Evolutionary conservation across 164 flowering plant genomes (phyloP).

Genomic region (grape (Vitis vinifera)): DNA sequence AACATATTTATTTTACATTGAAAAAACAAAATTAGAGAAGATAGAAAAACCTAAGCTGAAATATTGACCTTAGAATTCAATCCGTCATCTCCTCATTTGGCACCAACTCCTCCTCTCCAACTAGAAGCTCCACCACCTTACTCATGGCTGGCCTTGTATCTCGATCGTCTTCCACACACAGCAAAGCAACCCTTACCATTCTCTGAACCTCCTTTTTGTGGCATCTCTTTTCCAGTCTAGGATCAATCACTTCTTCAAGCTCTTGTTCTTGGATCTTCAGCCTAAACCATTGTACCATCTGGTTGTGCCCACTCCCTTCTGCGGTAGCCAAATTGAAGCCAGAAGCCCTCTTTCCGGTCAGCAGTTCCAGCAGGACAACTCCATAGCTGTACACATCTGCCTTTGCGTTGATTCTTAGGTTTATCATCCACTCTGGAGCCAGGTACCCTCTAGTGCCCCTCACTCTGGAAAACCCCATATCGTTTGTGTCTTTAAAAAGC

Average conservation of each 20-base stretch:
- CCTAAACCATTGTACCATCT: neutral
- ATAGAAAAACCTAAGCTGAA: too few species aligned
- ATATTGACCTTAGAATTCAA: too few species aligned
- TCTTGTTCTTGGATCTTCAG: neutral
- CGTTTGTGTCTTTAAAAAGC: neutral
- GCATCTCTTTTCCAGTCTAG: too few species aligned
- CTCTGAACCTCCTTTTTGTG: too few species aligned
- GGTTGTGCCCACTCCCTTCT: neutral
- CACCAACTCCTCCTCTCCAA: too few species aligned
- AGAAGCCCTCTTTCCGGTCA: slow-evolving; percentile 6
- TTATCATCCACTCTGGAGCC: slow-evolving; percentile 21
- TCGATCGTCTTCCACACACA: neutral
- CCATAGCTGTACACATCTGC: slow-evolving; percentile 28
- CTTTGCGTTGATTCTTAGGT: slow-evolving; percentile 16
- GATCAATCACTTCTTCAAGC: neutral
- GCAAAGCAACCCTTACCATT: neutral
- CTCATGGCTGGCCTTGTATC: too few species aligned
- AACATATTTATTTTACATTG: too few species aligned
- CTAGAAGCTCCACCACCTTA: too few species aligned
- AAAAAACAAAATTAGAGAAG: too few species aligned
- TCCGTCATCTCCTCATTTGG: too few species aligned
- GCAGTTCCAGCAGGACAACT: slow-evolving; percentile 8
- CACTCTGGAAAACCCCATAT: slow-evolving; percentile 6
- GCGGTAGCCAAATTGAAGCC: neutral
- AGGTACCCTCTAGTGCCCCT: neutral